Percentiles rank a stretch among this genome's conserved stretches.
These are phyloP conservation scores for Auxenochlorella pyrenoidosa DNA, from an alignment of 139 green algal species.

Conservation along the genomic window DNA sequence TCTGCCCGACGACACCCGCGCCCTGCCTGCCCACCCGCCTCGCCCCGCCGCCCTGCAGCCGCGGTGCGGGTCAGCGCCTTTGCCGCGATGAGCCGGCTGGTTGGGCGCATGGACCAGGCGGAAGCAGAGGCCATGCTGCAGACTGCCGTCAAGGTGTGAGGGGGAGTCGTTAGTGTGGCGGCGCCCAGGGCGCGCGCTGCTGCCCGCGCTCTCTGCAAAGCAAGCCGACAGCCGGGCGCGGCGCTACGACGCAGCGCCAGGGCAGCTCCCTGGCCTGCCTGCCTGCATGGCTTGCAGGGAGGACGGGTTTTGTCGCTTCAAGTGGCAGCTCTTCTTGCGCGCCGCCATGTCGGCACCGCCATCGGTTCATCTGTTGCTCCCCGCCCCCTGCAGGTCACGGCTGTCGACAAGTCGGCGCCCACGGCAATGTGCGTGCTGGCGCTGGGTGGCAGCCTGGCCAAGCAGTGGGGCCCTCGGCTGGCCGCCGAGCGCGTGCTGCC, in stretches of 20 bases:
- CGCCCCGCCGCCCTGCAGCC: slow-evolving; percentile 30
- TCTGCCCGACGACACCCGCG: too few species aligned
- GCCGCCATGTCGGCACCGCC: too few species aligned
- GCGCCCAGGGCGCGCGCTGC: too few species aligned
- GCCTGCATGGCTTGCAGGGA: not conserved
- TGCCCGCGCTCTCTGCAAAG: too few species aligned
- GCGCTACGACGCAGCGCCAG: too few species aligned
- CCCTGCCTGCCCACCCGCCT: too few species aligned
- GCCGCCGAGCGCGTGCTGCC: slow-evolving; percentile 70
- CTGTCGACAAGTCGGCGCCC: slow-evolving; percentile 72
- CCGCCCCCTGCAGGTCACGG: slow-evolving; percentile 67
- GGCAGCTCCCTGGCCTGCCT: not conserved
- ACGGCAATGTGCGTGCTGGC: slow-evolving; percentile 77
- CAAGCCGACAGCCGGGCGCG: too few species aligned
- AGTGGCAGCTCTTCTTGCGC: too few species aligned
- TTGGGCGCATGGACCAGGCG: slow-evolving; percentile 59
- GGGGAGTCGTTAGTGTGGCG: too few species aligned
- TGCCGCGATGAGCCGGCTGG: slow-evolving; percentile 53
- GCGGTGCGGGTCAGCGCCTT: slow-evolving; percentile 71
- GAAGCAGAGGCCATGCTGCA: slow-evolving; percentile 65
- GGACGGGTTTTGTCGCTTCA: too few species aligned
- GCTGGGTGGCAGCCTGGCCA: slow-evolving; percentile 67
- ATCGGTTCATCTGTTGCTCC: too few species aligned
- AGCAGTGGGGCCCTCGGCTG: slow-evolving; percentile 57
- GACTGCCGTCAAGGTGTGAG: slow-evolving; percentile 55